These are phyloP conservation scores for Castanopsis chinensis DNA, from an alignment of 306 rosid genomes.

Conservation along the genomic window DNA sequence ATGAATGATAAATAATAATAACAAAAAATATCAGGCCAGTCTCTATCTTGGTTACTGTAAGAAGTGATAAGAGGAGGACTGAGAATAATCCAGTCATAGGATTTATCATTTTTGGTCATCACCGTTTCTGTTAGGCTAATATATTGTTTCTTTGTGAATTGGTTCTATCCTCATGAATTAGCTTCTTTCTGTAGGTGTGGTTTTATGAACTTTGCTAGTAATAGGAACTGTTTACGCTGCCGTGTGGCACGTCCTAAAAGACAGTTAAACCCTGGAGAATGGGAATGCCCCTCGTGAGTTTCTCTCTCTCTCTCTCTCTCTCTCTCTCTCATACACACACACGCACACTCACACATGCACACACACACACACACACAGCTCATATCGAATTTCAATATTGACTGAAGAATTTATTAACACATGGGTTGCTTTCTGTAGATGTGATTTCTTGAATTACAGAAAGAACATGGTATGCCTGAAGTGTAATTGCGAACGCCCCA, in stretches of 20 bases:
- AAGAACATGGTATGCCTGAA: constrained; percentile 53
- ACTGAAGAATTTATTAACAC: background rate
- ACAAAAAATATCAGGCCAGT: background rate
- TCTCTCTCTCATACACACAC: background rate
- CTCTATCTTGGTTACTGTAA: background rate
- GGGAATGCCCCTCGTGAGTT: constrained; percentile 87
- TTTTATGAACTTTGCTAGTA: constrained; percentile 80
- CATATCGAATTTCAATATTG: background rate
- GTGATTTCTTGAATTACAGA: constrained; percentile 62
- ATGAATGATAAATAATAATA: background rate
- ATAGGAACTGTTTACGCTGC: constrained; percentile 68
- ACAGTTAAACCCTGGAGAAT: constrained; percentile 52
- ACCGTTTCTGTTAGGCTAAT: background rate
- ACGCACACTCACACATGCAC: no score
- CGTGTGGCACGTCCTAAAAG: constrained; percentile 52
- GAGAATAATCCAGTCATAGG: background rate
- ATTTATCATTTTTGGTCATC: background rate
- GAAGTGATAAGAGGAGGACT: background rate
- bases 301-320: constrained; percentile 10
- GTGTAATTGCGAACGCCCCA: constrained; percentile 49
- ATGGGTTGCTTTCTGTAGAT: constrained; percentile 40
- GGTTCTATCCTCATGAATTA: constrained; percentile 10
- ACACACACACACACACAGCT: no score
- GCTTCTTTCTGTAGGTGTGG: constrained; percentile 55
- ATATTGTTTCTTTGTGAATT: background rate